Conservation (phyloP, 2,329 filamentous ascomycete genomes). For the Xylariaceae sp. region DNA sequence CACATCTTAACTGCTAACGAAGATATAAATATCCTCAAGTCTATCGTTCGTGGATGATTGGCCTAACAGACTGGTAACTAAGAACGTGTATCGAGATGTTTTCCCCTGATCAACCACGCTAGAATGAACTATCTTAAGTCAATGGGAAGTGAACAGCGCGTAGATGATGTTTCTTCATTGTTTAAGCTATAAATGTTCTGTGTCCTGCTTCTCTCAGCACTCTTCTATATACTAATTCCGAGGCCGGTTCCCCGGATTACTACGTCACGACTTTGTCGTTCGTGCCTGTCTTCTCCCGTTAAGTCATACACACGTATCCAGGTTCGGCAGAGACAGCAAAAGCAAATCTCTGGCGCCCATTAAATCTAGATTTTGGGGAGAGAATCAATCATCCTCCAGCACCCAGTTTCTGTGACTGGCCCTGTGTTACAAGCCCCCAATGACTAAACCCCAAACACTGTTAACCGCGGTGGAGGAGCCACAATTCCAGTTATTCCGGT, state of each 20-base stretch:
- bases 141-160: background rate
- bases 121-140: background rate
- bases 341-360: constrained; percentile 4
- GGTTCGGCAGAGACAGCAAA: constrained; percentile 9
- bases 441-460: constrained; percentile 12
- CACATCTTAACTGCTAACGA: too few species aligned
- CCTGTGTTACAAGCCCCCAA: constrained; percentile 16
- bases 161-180: constrained; percentile 20
- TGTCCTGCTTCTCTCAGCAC: background rate
- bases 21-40: too few species aligned
- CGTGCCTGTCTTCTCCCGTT: constrained; percentile 8
- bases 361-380: constrained; percentile 15
- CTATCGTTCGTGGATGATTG: too few species aligned
- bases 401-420: constrained; percentile 5
- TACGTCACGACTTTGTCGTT: constrained; percentile 10
- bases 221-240: constrained; percentile 16
- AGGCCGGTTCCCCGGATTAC: background rate
- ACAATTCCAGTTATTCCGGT: constrained; percentile 1
- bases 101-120: too few species aligned
- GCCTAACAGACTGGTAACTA: too few species aligned
- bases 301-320: constrained; percentile 21
- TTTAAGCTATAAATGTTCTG: constrained; percentile 18
- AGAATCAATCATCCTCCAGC: constrained; percentile 3
- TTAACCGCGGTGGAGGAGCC: constrained; percentile 10
- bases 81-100: too few species aligned